Evolutionary conservation across 2,329 filamentous ascomycete species (phyloP), one percentile per base, ranked within the genome.

Genomic region (Fusarium gaditjirri): DNA sequence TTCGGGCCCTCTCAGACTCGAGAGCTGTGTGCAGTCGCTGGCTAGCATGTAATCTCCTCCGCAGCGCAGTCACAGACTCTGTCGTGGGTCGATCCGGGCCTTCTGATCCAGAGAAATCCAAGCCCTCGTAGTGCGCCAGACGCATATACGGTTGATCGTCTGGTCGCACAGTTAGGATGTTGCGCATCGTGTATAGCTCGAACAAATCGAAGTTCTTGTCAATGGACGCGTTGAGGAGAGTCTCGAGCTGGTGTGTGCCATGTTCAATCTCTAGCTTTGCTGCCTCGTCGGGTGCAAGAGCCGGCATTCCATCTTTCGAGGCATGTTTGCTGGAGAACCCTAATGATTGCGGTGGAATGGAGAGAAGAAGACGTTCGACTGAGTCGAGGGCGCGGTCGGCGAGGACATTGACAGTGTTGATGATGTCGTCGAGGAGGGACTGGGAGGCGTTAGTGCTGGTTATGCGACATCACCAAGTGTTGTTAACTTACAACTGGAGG

Each of bases 341-440:
- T 38, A 99, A 89, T 19, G 90, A 87, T 31, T 91, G 86, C 0
- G 95, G 93, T 3, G 93, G 89, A 6, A 93, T 91, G 55, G 88
- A 88, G 53, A 94, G 86, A 25, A 99, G 90, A 3, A 94, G 93
- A 61, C 90, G 89, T 82, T 98, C 96, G 73, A 98, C 91, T 68
- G 93, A 94, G 77, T 94, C 93, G 77, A 97, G 91, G 59, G 94
- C 95, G 81, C 92, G 92, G 83, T 97, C 96, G 78, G 96, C 92
- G 77, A 98, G 89, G 78, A 95, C 93, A 85, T 98, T 99, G 81
- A 98, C 91, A 61, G 92, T 93, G 86, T 98, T 98, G 85, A 98
- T 97, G 76, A 98, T 95, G 83, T 98, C 95, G 89, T 99, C 96
- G 78, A 99, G 92, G 44, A 99, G 90, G 68, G 93, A 93, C 95